Evolutionary conservation across 805 yeast species (phyloP).

Genomic region (Starmerella cellae): DNA sequence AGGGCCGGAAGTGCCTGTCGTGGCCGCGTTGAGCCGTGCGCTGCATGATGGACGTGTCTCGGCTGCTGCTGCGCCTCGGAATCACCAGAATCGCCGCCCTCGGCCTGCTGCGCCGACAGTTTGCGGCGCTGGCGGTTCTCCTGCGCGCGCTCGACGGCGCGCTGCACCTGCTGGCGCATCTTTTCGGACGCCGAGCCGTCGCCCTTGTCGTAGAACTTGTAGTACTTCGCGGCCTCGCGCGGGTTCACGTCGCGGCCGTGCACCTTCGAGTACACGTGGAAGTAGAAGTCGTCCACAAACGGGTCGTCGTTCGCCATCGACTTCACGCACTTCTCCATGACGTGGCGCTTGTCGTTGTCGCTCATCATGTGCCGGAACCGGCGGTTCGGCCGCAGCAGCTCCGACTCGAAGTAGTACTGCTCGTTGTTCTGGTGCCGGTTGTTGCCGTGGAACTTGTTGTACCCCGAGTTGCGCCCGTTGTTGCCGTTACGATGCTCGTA

Average conservation of each 20-base stretch:
- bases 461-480: background rate
- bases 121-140: constrained; percentile 10
- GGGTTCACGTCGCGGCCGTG: constrained; percentile 29
- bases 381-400: constrained; percentile 17
- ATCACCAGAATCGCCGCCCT: too few relatives aligned
- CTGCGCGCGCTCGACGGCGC: constrained; percentile 90
- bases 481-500: background rate
- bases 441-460: constrained; percentile 1
- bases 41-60: background rate
- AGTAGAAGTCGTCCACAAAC: constrained; percentile 89
- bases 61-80: background rate
- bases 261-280: constrained; percentile 75
- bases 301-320: constrained; percentile 97
- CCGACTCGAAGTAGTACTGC: constrained; percentile 12
- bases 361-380: constrained; percentile 85
- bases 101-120: too few relatives aligned
- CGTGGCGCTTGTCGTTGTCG: constrained; percentile 91
- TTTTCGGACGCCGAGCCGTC: constrained; percentile 36
- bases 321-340: constrained; percentile 84
- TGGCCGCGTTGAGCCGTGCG: constrained; percentile 12
- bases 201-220: constrained; percentile 65
- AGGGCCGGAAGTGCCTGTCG: constrained; percentile 26
- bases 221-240: constrained; percentile 29
- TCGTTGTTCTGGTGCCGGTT: constrained; percentile 3
- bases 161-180: constrained; percentile 96